A percentile compares a stretch with the other conserved stretches of the same genome.
phyloP scores from a whole-genome alignment of 1,284 basidiomycete species.

The Leccinum huronense region DNA sequence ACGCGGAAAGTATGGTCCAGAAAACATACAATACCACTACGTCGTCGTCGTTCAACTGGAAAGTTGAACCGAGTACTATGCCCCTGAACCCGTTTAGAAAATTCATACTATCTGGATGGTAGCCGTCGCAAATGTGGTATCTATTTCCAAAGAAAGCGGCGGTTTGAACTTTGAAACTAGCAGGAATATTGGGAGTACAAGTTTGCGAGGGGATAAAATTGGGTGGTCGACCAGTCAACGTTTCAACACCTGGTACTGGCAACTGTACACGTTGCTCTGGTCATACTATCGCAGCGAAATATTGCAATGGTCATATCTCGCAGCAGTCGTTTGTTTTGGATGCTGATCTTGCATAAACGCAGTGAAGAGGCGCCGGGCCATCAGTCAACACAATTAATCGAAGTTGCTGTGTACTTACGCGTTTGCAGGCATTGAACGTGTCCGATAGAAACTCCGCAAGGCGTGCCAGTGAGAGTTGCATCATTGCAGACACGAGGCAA shows the following conservation, averaged over 20 bases:
- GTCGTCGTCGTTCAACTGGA: conserved; percentile 14
- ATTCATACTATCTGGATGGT: neutral
- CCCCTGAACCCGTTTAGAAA: neutral
- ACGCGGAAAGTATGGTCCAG: neutral
- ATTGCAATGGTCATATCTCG: too few relatives aligned
- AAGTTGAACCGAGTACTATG: neutral
- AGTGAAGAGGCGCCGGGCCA: too few relatives aligned
- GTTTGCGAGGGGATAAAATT: neutral
- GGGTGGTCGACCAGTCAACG: neutral
- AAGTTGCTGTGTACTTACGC: too few relatives aligned
- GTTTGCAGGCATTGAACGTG: neutral
- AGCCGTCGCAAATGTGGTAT: neutral
- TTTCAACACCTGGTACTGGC: too few relatives aligned
- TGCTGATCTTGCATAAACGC: too few relatives aligned
- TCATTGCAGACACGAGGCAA: neutral
- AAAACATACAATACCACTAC: conserved; percentile 25
- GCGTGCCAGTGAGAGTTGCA: neutral
- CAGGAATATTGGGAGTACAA: neutral
- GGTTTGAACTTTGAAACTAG: neutral
- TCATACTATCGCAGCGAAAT: too few relatives aligned
- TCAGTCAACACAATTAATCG: too few relatives aligned
- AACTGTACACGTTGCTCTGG: too few relatives aligned
- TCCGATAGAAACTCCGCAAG: conserved; percentile 3
- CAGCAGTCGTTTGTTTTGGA: too few relatives aligned
- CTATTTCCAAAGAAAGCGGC: neutral